Conservation (phyloP, 2,329 filamentous ascomycete genomes). For the Claviceps digitariae region DNA sequence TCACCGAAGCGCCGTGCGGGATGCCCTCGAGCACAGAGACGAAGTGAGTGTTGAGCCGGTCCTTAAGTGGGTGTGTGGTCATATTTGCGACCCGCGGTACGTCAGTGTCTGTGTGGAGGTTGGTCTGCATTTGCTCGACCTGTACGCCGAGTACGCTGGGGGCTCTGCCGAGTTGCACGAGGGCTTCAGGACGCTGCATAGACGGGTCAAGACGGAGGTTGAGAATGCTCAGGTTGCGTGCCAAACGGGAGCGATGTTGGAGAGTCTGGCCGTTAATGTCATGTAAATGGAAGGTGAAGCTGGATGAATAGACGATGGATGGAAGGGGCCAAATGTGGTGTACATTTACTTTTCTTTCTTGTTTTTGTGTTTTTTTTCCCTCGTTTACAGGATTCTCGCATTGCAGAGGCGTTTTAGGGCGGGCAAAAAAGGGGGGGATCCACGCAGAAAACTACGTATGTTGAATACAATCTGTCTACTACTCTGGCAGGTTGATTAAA, state of each 20-base stretch:
- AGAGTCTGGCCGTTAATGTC: conserved; percentile 38
- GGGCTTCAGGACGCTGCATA: conserved; percentile 54
- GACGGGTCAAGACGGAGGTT: conserved; percentile 60
- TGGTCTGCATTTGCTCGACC: conserved; percentile 66
- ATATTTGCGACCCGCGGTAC: conserved; percentile 73
- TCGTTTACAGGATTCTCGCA: not conserved
- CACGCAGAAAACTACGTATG: not conserved
- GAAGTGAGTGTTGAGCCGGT: conserved; percentile 72
- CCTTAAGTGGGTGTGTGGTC: conserved; percentile 66
- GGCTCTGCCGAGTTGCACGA: conserved; percentile 59
- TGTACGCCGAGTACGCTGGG: conserved; percentile 71
- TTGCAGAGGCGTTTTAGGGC: conserved; percentile 7
- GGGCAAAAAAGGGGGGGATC: not conserved
- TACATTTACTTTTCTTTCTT: not conserved
- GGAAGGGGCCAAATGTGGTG: not conserved
- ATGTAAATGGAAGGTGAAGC: not conserved
- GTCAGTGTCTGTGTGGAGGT: conserved; percentile 73
- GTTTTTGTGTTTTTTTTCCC: not conserved
- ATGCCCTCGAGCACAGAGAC: conserved; percentile 68
- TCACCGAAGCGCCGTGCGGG: conserved; percentile 73
- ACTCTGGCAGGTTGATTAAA: not conserved
- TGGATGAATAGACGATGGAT: not conserved
- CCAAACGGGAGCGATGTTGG: conserved; percentile 77
- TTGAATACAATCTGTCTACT: not conserved
- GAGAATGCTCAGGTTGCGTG: conserved; percentile 74